A percentile compares a stretch with the other conserved stretches of the same genome.
phyloP scores from a whole-genome alignment of 306 rosid species.

The Cicer arietinum region DNA sequence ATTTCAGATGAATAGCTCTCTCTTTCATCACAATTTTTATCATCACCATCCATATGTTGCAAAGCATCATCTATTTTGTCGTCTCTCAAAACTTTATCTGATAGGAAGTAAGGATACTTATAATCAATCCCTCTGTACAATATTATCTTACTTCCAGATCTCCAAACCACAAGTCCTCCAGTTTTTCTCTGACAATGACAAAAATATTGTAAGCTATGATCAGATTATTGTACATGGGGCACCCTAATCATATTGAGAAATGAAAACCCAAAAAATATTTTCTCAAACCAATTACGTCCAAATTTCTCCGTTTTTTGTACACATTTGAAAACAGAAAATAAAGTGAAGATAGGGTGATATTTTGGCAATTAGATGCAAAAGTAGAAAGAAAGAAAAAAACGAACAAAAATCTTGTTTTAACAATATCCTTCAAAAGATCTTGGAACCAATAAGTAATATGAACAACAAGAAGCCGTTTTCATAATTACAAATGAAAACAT shows the following conservation, averaged over 20 bases:
- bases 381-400: neutral
- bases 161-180: constrained; percentile 95
- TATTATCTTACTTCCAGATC: constrained; percentile 88
- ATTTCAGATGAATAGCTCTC: constrained; percentile 45
- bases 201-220: constrained; percentile 24
- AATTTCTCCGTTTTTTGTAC: neutral
- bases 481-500: neutral
- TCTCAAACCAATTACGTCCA: neutral
- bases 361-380: constrained; percentile 4
- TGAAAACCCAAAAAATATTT: neutral
- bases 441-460: neutral
- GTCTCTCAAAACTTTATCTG: constrained; percentile 43
- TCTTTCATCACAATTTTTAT: constrained; percentile 37
- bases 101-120: constrained; percentile 79
- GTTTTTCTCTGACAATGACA: constrained; percentile 77
- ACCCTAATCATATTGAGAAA: constrained; percentile 18
- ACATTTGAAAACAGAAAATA: constrained; percentile 2
- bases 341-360: neutral
- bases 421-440: neutral
- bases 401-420: neutral
- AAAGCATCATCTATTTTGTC: constrained; percentile 47
- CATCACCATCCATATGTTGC: constrained; percentile 43
- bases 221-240: constrained; percentile 36
- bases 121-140: constrained; percentile 83
- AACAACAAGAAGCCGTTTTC: neutral